Base-by-base conservation (phyloP, 2,329 filamentous ascomycete species). In the Neonectria faginata region DNA sequence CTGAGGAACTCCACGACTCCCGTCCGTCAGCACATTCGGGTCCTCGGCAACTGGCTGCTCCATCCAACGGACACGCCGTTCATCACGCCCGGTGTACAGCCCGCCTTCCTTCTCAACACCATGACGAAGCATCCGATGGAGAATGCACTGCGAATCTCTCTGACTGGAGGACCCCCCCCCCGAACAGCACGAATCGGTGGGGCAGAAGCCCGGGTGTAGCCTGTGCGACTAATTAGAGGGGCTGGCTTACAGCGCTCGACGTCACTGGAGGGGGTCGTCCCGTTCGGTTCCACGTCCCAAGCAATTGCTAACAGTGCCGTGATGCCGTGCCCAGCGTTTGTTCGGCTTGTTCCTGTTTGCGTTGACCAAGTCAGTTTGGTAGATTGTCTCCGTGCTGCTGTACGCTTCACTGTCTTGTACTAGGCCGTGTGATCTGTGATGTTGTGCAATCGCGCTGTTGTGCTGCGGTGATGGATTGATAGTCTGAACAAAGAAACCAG, bases 271-370 rank as follows among this genome's bases (percentile, higher is more conserved):
- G 41, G 25, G 27, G 5, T 20, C n/a, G 25, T 25, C 47, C 29
- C 29, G 10, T 33, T 12, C 3, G 29, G 48, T 51, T 51, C 27
- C 27, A 51, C 48, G 44, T 25, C 27, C 54, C 27, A 33, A 48
- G 27, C 54, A 44, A 36, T 57, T 45, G 25, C 42, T 18, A 42
- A n/a, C 60, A 62, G 54, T 57, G 54, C 60, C 55, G 60, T 48
- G 39, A 31, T 51, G 27, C 48, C 48, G 48, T 29, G 48, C 16
- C 27, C 45, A 27, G 22, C 12, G 20, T 51, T n/a, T 51, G 47
- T 11, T 16, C 27, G 29, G 45, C 16, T 29, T 20, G 48, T 51
- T 10, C 27, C 27, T 14, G 31, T 36, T 7, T 36, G 33, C 25
- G 6, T 25, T 25, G 25, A 6, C 25, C 3, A 25, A 3, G 25